Evolutionary conservation across 345 rosid species (phyloP).

Genomic region (Eutrema yunnanense): DNA sequence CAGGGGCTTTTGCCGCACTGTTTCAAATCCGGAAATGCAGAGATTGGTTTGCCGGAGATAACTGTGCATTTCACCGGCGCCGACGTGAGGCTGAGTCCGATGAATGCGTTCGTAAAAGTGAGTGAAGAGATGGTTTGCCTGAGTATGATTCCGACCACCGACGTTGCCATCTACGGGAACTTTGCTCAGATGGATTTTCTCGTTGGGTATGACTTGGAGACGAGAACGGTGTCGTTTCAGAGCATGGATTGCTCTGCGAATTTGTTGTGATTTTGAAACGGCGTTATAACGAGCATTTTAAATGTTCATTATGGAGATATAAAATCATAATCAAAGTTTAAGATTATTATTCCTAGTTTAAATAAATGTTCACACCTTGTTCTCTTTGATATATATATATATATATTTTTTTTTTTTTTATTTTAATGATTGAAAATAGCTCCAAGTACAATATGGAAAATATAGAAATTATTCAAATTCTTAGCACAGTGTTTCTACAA

Average conservation of each 20-base stretch:
- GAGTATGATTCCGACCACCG: slow-evolving; percentile 19
- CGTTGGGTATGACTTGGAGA: slow-evolving; percentile 42
- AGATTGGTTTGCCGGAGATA: slow-evolving; percentile 30
- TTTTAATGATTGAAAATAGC: neutral
- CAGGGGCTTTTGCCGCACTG: slow-evolving; percentile 30
- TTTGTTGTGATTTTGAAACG: neutral
- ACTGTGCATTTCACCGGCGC: slow-evolving; percentile 41
- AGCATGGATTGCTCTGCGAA: slow-evolving; percentile 37
- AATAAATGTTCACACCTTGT: neutral
- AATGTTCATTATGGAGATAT: neutral
- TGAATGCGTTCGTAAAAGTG: slow-evolving; percentile 36
- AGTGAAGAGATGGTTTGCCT: slow-evolving; percentile 36
- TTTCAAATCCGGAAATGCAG: slow-evolving; percentile 9
- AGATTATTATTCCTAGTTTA: no score
- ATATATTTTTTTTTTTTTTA: neutral
- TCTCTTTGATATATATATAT: neutral
- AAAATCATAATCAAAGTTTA: neutral
- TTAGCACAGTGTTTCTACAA: slow-evolving; percentile 2
- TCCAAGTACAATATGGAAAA: neutral
- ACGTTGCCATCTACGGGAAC: slow-evolving; percentile 43
- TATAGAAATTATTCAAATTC: slow-evolving; percentile 1
- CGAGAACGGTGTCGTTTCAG: slow-evolving; percentile 39
- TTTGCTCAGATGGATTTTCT: slow-evolving; percentile 46
- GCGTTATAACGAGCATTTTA: neutral
- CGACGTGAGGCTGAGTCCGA: slow-evolving; percentile 27